A percentile compares a stretch with the other conserved stretches of the same genome.
phyloP scores from a whole-genome alignment of 148 eudicot genomes.

The Fagopyrum esculentum region DNA sequence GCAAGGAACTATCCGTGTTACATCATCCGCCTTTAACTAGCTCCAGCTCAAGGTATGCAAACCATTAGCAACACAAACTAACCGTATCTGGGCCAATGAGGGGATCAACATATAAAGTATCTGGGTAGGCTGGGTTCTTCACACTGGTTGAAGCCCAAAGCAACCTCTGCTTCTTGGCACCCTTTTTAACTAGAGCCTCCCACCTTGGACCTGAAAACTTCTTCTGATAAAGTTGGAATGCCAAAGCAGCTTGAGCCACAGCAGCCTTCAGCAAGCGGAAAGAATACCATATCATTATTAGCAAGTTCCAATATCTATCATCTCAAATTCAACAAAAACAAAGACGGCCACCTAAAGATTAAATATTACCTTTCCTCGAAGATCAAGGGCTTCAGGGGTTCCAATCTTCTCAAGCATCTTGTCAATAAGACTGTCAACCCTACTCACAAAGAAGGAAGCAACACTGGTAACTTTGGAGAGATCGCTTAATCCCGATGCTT shows the following conservation, averaged over 20 bases:
- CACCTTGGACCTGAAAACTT: slow-evolving; percentile 96
- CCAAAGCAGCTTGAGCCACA: slow-evolving; percentile 90
- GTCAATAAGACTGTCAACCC: slow-evolving; percentile 87
- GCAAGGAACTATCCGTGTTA: slow-evolving; percentile 6
- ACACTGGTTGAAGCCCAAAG: slow-evolving; percentile 98
- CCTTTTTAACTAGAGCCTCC: slow-evolving; percentile 94
- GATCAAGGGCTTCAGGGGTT: slow-evolving; percentile 85
- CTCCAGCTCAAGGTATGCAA: not conserved
- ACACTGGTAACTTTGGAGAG: slow-evolving; percentile 94
- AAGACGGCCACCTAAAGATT: not conserved
- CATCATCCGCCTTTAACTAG: no score
- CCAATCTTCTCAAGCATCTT: slow-evolving; percentile 94
- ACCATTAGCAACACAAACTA: slow-evolving; percentile 17
- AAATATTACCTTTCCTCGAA: slow-evolving; percentile 77
- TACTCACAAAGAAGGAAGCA: slow-evolving; percentile 97
- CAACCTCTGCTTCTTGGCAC: slow-evolving; percentile 96
- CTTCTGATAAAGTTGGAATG: slow-evolving; percentile 82
- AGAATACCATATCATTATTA: not conserved
- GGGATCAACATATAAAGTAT: slow-evolving; percentile 86
- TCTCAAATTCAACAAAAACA: not conserved
- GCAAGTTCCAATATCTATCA: not conserved
- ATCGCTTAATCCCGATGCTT: slow-evolving; percentile 89
- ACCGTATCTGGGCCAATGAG: slow-evolving; percentile 94
- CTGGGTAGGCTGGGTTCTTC: slow-evolving; percentile 94
- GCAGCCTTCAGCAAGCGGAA: slow-evolving; percentile 56